These are phyloP conservation scores for Gaeumannomyces tritici DNA, from an alignment of 2,329 filamentous ascomycete species.

Conservation along the genomic window DNA sequence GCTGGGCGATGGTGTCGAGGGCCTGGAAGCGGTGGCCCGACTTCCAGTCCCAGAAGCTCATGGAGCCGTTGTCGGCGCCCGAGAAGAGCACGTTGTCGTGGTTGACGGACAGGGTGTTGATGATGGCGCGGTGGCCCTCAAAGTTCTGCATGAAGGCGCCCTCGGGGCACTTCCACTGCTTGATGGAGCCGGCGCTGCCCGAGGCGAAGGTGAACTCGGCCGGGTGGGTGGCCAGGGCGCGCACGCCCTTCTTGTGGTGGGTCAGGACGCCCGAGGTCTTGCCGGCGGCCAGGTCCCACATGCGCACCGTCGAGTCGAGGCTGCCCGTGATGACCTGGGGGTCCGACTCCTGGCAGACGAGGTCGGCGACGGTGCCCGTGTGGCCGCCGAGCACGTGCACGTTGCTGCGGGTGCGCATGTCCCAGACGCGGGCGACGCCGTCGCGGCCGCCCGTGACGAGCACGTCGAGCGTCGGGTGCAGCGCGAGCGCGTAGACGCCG, in stretches of 20 bases:
- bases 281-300: conserved; percentile 94
- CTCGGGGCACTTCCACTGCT: conserved; percentile 98
- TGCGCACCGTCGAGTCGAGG: conserved; percentile 78
- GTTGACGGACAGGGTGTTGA: conserved; percentile 89
- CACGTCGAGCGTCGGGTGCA: conserved; percentile 94
- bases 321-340: conserved; percentile 93
- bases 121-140: conserved; percentile 90
- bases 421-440: conserved; percentile 92
- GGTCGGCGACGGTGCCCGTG: conserved; percentile 78
- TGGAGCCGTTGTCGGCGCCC: conserved; percentile 89
- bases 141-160: conserved; percentile 99
- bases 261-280: conserved; percentile 95
- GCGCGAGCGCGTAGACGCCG: conserved; percentile 82
- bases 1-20: conserved; percentile 85
- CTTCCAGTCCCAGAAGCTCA: conserved; percentile 99
- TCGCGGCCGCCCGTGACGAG: conserved; percentile 91
- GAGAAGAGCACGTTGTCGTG: conserved; percentile 93
- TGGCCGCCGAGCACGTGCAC: conserved; percentile 90
- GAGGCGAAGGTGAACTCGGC: conserved; percentile 94
- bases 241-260: conserved; percentile 96
- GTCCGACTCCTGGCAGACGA: conserved; percentile 92
- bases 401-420: conserved; percentile 94
- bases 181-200: conserved; percentile 86
- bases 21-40: conserved; percentile 85
- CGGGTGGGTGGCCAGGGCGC: conserved; percentile 75